Percentiles rank a stretch among this genome's conserved stretches.
phyloP scores from a whole-genome alignment of 305 asterid species.

The Salvia sclarea region DNA sequence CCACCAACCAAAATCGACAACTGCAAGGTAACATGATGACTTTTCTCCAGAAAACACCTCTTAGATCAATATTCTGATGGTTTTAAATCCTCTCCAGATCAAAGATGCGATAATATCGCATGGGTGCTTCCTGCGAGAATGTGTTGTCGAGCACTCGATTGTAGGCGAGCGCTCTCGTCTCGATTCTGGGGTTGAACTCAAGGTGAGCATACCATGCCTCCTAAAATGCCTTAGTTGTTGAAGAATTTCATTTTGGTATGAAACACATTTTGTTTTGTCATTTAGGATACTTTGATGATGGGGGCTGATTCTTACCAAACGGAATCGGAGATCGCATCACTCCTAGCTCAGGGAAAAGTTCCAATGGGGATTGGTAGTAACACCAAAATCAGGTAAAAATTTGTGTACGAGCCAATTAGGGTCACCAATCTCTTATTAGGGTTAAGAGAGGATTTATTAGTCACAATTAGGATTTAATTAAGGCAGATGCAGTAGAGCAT shows the following conservation, averaged over 20 bases:
- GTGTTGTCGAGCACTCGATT: constrained; percentile 74
- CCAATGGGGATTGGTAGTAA: constrained; percentile 89
- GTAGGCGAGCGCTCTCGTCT: constrained; percentile 92
- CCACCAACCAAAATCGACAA: constrained; percentile 94
- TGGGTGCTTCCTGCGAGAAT: constrained; percentile 93
- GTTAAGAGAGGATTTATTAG: no score
- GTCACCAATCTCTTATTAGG: no score
- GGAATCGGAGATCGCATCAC: constrained; percentile 88
- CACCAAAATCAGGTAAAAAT: constrained; percentile 95
- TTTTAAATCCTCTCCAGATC: constrained; percentile 49
- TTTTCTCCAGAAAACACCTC: neutral
- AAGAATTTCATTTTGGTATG: neutral
- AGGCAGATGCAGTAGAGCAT: no score
- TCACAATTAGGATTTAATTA: no score
- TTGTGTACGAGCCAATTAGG: no score
- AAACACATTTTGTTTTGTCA: neutral
- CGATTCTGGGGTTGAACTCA: constrained; percentile 82
- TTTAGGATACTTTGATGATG: constrained; percentile 88
- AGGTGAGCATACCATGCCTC: constrained; percentile 45
- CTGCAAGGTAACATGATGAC: constrained; percentile 79
- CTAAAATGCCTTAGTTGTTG: neutral
- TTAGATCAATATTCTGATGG: constrained; percentile 6
- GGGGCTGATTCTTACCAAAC: constrained; percentile 94
- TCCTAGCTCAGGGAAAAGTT: constrained; percentile 79
- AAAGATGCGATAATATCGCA: constrained; percentile 96